phyloP scores from a whole-genome alignment of 345 rosid genomes.

The Gossypium ekmanianum region DNA sequence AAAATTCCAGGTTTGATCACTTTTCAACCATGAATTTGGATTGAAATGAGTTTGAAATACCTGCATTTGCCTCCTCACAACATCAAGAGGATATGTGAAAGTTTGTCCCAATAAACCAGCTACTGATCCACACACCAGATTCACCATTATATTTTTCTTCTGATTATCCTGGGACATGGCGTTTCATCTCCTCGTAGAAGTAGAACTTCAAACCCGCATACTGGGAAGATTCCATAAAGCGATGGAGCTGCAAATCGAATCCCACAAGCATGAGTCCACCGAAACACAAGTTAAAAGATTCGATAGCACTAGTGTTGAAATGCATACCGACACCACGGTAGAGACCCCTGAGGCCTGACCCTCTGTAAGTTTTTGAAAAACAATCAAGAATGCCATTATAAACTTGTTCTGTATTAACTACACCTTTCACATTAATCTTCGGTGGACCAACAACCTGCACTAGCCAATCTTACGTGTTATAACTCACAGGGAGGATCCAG shows the following conservation, averaged over 20 bases:
- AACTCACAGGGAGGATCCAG: neutral
- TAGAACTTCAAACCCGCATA: constrained; percentile 96
- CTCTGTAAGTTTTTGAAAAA: constrained; percentile 62
- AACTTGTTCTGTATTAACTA: constrained; percentile 37
- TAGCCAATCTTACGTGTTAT: constrained; percentile 18
- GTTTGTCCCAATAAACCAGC: constrained; percentile 92
- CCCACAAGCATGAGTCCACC: constrained; percentile 2
- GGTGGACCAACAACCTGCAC: constrained; percentile 66
- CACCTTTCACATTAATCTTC: constrained; percentile 38
- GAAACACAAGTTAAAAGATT: constrained; percentile 16
- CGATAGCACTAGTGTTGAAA: constrained; percentile 15
- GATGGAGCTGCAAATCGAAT: constrained; percentile 61
- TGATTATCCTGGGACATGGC: constrained; percentile 70
- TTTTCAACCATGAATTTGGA: neutral
- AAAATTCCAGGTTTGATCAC: neutral
- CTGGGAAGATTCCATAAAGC: constrained; percentile 88
- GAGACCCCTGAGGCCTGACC: constrained; percentile 72
- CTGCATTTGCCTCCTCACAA: constrained; percentile 98
- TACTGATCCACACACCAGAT: constrained; percentile 78
- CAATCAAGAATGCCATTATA: constrained; percentile 79
- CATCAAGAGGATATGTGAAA: constrained; percentile 93
- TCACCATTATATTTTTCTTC: constrained; percentile 65
- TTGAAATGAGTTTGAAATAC: constrained; percentile 27
- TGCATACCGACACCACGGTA: constrained; percentile 88
- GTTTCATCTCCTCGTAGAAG: constrained; percentile 94